Evolutionary conservation across 495 filamentous ascomycete species (phyloP), one percentile per base, ranked within the genome.

Genomic region (Aspergillus affinis): DNA sequence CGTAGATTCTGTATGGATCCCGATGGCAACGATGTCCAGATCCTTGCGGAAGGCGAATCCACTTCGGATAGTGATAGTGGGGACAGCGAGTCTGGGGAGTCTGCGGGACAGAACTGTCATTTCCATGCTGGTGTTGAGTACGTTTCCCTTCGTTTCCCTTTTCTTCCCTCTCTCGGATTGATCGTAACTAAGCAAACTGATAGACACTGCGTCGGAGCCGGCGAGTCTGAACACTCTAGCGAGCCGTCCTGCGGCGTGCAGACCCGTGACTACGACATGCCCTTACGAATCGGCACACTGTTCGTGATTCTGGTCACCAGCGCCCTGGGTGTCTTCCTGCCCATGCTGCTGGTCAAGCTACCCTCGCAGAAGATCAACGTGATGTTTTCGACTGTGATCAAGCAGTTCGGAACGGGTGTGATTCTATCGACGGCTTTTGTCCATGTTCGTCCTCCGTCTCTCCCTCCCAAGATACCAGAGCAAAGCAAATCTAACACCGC

Each of bases 321-420:
- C 55, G 61, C 70, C 0, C 77, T 84, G 48, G 73, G 65, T 68
- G 81, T 76, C 56, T 81, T 72, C 59, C 65, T 73, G 5, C 78
- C 78, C 1, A 74, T 80, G 23, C 51, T 75, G 1, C 57, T 80
- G 12, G 56, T 60, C n/a, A 70, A 72, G 29, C 64, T 75, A 4
- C 72, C 69, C 5, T 69, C 65, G 17, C 59, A 62, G 13, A 61
- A 60, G 4, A 60, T 79, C 53, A 73, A 81, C 36, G 80, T 82
- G 51, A 78, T 81, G 18, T 63, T 82, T 9, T 73, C 66, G 51
- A 75, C 68, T 0, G 45, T 70, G 13, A 75, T 89, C 27, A 84
- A 88, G 62, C 88, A 91, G 58, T 90, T 91, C 58, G 88, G 89
- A 6, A 90, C 89, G 0, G 89, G 89, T 2, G 82, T 91, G 20